These are phyloP conservation scores for Curvularia sp. DNA, from an alignment of 2,329 filamentous ascomycete species.

Conservation along the genomic window DNA sequence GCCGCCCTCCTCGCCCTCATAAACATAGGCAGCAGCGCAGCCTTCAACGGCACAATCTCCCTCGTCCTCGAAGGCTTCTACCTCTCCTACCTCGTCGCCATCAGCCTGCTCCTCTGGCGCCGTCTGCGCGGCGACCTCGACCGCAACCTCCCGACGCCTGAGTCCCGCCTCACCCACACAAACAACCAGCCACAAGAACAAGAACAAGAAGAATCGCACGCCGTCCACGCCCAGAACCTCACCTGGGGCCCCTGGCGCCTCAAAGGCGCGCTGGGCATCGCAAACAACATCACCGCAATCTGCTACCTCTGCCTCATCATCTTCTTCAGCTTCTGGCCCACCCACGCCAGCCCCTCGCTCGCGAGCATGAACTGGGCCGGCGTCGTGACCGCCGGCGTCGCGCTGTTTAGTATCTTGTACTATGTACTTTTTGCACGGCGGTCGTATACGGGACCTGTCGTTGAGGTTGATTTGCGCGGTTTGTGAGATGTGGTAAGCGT, in stretches of 20 bases:
- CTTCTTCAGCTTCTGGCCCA: constrained; percentile 50
- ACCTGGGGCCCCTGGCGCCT: constrained; percentile 48
- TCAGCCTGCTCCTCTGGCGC: constrained; percentile 47
- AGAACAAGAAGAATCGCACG: constrained; percentile 33
- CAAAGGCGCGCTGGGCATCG: constrained; percentile 37
- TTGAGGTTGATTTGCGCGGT: constrained; percentile 40
- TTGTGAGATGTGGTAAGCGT: constrained; percentile 17
- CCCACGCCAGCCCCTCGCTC: constrained; percentile 22
- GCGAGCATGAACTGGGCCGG: constrained; percentile 46
- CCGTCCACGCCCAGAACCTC: too few species aligned
- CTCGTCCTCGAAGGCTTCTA: constrained; percentile 49
- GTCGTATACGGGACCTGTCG: constrained; percentile 45
- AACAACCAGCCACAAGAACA: constrained; percentile 15
- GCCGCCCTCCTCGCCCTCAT: constrained; percentile 59
- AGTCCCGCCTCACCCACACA: too few species aligned
- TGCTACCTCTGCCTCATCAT: constrained; percentile 44
- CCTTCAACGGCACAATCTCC: constrained; percentile 49
- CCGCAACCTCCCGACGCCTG: constrained; percentile 5
- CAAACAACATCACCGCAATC: constrained; percentile 45
- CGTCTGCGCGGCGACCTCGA: constrained; percentile 46
- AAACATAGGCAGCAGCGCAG: constrained; percentile 58
- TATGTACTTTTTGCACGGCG: constrained; percentile 42
- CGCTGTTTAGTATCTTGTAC: constrained; percentile 41
- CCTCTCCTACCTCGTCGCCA: constrained; percentile 46
- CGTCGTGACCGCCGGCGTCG: constrained; percentile 41